Evolutionary conservation across 305 asterid species (phyloP).

Genomic region (Coffea humblotiana): DNA sequence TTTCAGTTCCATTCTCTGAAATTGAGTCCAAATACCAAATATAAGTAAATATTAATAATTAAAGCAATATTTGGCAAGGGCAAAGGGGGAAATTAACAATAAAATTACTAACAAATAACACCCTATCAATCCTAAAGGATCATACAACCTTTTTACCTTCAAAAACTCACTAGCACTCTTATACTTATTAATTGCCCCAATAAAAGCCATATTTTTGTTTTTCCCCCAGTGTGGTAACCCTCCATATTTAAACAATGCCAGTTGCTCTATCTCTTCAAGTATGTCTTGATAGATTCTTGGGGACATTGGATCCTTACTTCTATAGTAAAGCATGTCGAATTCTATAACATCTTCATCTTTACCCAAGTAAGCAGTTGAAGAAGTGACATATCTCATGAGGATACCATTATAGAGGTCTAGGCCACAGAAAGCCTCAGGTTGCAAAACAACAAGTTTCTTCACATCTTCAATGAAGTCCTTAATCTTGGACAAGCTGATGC

Average conservation of each 20-base stretch:
- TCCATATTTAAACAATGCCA: slow-evolving; percentile 18
- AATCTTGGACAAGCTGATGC: slow-evolving; percentile 9
- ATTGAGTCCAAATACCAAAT: too few species aligned
- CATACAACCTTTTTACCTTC: slow-evolving; percentile 11
- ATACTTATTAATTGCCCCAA: slow-evolving; percentile 8
- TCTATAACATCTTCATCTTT: slow-evolving; percentile 18
- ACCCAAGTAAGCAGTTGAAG: slow-evolving; percentile 13
- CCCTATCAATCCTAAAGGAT: slow-evolving; percentile 7
- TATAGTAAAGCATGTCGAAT: slow-evolving; percentile 10
- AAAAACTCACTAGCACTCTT: not conserved
- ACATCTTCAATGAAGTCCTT: slow-evolving; percentile 14
- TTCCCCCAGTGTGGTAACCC: slow-evolving; percentile 22
- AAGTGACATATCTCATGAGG: slow-evolving; percentile 8
- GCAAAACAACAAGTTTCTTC: not conserved
- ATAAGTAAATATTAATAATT: too few species aligned
- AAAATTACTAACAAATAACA: too few species aligned
- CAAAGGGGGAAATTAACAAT: too few species aligned
- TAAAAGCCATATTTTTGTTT: slow-evolving; percentile 14
- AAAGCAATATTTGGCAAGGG: too few species aligned
- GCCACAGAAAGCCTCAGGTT: slow-evolving; percentile 17
- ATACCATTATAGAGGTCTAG: slow-evolving; percentile 18
- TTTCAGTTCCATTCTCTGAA: too few species aligned
- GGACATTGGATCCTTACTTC: slow-evolving; percentile 14
- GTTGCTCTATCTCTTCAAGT: slow-evolving; percentile 18
- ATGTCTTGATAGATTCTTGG: slow-evolving; percentile 12